These are phyloP conservation scores for Chytridiales sp. DNA, from an alignment of 371 early-diverging fungal genomes.

Conservation along the genomic window DNA sequence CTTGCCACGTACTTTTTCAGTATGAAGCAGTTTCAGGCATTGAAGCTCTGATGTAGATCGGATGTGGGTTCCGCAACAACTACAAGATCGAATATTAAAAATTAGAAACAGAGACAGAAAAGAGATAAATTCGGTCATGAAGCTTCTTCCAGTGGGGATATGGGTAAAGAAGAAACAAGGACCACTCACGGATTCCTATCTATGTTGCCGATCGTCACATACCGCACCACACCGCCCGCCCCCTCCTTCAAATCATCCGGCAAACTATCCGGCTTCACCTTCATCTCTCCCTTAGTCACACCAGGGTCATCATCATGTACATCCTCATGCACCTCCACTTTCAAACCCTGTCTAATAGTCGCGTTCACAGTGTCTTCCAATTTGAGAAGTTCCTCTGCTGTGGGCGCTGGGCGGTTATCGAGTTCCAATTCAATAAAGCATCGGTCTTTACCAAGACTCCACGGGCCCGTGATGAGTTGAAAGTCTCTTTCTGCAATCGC, in stretches of 20 bases:
- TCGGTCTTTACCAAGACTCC: conserved; percentile 60
- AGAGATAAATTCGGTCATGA: not conserved
- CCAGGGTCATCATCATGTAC: no score
- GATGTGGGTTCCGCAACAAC: conserved; percentile 85
- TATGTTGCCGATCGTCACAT: conserved; percentile 16
- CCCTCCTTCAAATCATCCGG: conserved; percentile 22
- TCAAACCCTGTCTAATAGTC: conserved; percentile 54
- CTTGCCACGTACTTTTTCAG: conserved; percentile 64
- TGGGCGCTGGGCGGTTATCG: conserved; percentile 39
- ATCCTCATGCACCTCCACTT: conserved; percentile 37
- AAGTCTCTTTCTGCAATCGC: conserved; percentile 66
- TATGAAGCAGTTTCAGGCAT: conserved; percentile 60
- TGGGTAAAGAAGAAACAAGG: not conserved
- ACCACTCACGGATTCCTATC: conserved; percentile 24
- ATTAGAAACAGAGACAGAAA: conserved; percentile 22
- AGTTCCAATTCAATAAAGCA: conserved; percentile 62
- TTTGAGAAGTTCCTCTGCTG: conserved; percentile 45
- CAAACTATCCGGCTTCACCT: conserved; percentile 18
- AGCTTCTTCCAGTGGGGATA: not conserved
- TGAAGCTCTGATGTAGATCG: conserved; percentile 61
- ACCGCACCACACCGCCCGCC: conserved; percentile 23
- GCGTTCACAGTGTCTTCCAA: conserved; percentile 60
- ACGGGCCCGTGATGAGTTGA: conserved; percentile 63
- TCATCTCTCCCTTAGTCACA: conserved; percentile 6
- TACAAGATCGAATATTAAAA: conserved; percentile 47